Percentiles rank a stretch among this genome's conserved stretches.
Conservation (phyloP, 257 asterid genomes). For the Solanum sejunctum region DNA sequence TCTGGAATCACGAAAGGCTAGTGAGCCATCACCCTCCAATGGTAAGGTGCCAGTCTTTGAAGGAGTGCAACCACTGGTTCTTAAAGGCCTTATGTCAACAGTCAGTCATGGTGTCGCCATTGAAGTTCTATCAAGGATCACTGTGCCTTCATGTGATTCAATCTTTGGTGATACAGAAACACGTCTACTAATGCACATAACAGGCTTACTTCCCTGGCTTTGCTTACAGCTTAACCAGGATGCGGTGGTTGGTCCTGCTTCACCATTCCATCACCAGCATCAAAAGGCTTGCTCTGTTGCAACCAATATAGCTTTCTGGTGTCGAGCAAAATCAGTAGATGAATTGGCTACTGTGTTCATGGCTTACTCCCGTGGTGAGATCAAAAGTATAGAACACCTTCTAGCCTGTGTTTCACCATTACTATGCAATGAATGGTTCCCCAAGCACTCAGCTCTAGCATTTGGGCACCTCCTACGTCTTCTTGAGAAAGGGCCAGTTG, state of each 20-base stretch:
- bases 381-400: slow-evolving; percentile 71
- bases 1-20: slow-evolving; percentile 39
- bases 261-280: slow-evolving; percentile 54
- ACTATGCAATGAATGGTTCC: slow-evolving; percentile 89
- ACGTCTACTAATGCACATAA: slow-evolving; percentile 89
- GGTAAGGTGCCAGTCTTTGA: slow-evolving; percentile 77
- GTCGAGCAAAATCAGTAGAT: slow-evolving; percentile 73
- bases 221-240: slow-evolving; percentile 92
- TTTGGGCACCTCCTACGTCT: slow-evolving; percentile 87
- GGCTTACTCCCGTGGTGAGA: slow-evolving; percentile 72
- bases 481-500: slow-evolving; percentile 86
- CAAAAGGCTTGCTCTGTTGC: slow-evolving; percentile 84
- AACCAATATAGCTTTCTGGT: slow-evolving; percentile 77
- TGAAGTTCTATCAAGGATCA: slow-evolving; percentile 84
- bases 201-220: slow-evolving; percentile 99
- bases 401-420: slow-evolving; percentile 90
- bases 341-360: slow-evolving; percentile 77
- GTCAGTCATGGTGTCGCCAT: slow-evolving; percentile 83
- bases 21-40: slow-evolving; percentile 39
- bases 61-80: slow-evolving; percentile 96
- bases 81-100: slow-evolving; percentile 86
- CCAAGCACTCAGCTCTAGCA: slow-evolving; percentile 84
- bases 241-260: slow-evolving; percentile 34
- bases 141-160: slow-evolving; percentile 93
- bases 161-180: slow-evolving; percentile 90